Base-by-base conservation (phyloP, 768 basidiomycete species). In the Cystofilobasidium ferigula region DNA sequence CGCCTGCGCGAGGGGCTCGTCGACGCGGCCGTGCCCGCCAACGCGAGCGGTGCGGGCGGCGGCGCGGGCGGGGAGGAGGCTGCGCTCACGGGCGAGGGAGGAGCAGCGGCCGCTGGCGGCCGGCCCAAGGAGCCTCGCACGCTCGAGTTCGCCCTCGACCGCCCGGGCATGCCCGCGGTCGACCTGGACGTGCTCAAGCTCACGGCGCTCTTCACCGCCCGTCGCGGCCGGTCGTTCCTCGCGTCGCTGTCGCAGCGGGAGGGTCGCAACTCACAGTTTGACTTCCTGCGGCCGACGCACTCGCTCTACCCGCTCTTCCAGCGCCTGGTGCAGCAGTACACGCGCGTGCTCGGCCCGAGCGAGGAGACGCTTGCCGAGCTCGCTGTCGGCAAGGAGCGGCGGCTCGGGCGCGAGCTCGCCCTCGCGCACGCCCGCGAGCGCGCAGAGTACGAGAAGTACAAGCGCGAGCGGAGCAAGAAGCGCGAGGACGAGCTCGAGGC, bases 221-320 rank as follows among this genome's bases (percentile, higher is more conserved):
- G 88, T 14, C 84, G 90, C 53, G 95, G 95, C 2, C 85, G 87
- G 56, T 80, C 80, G 45, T 99, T 98, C 78, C 83, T 97, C 16
- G 84, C 85, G 10, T 81, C 85, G 5, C 84, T 99, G 30, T 91
- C 92, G 9, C 80, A 84, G 30, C 83, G 85, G 43, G 95, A 99
- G 78, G 90, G 89, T 12, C 85, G 89, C 51, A 98, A 98, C 77
- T 93, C 89, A 74, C 93, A 98, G 72, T 99, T 99, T 74, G 95
- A 98, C 74, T 99, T 99, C 75, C 81, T 99, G 58, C 84, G 91
- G 48, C 95, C 94, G 13, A 90, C 85, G 1, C 94, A 98, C 75
- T 95, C 94, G 8, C 84, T 99, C 38, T 98, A 93, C 72, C 86
- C 88, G 47, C 93, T 89, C 78, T 99, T 98, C 80, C 97, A 98